Conservation (phyloP, 805 yeast species). For the Candida silvicultrix region DNA sequence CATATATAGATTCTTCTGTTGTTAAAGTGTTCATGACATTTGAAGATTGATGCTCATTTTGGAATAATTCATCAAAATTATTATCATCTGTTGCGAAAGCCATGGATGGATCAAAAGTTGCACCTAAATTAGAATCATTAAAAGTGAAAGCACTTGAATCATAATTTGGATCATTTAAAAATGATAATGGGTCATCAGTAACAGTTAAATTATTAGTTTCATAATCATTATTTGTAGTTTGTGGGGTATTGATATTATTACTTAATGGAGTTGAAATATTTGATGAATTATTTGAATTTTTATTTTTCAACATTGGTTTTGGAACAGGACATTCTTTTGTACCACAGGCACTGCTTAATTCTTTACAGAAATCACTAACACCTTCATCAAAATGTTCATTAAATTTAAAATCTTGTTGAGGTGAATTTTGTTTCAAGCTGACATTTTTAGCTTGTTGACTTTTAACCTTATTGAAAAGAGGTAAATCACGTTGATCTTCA, state of each 20-base stretch:
- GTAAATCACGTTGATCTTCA: slow-evolving; percentile 17
- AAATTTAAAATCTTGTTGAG: slow-evolving; percentile 26
- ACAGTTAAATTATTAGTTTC: background rate
- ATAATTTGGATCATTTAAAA: slow-evolving; percentile 30
- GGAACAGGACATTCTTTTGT: slow-evolving; percentile 66
- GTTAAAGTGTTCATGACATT: slow-evolving; percentile 37
- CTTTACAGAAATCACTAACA: slow-evolving; percentile 68
- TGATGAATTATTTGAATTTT: slow-evolving; percentile 11
- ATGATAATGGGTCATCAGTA: slow-evolving; percentile 38
- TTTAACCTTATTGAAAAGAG: slow-evolving; percentile 12
- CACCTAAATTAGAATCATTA: background rate
- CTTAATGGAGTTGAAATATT: background rate
- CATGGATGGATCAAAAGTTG: slow-evolving; percentile 44
- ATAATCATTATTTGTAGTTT: background rate
- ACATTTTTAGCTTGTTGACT: background rate
- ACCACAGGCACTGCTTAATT: slow-evolving; percentile 80
- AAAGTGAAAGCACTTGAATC: slow-evolving; percentile 1
- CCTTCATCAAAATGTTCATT: slow-evolving; percentile 56
- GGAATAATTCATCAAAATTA: slow-evolving; percentile 9
- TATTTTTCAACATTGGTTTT: background rate
- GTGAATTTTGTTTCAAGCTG: slow-evolving; percentile 12
- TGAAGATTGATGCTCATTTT: slow-evolving; percentile 5
- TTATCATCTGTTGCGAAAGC: slow-evolving; percentile 32
- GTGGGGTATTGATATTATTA: background rate
- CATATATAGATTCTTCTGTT: slow-evolving; percentile 52